A percentile compares a stretch with the other conserved stretches of the same genome.
These are phyloP conservation scores for Ligustrum vulgare DNA, from an alignment of 257 asterid species.

Conservation along the genomic window DNA sequence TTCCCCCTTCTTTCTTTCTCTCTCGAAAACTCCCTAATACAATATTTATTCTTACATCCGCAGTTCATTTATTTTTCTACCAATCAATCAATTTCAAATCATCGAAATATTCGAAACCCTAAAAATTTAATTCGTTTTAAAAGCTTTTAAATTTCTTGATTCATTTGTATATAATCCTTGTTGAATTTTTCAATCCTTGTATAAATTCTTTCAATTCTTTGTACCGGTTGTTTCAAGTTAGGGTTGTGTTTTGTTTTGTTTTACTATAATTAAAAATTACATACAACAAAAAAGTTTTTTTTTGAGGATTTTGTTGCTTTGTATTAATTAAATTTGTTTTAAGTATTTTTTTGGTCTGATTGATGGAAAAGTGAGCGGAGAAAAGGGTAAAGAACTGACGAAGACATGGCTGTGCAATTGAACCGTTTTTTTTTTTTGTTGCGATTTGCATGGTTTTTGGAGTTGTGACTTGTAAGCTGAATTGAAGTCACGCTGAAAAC, in stretches of 20 bases:
- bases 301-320: not conserved
- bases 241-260: constrained; percentile 5
- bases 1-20: constrained; percentile 4
- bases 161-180: not conserved
- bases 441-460: not conserved
- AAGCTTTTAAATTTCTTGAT: not conserved
- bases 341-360: not conserved
- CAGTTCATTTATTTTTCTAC: not conserved
- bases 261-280: not conserved
- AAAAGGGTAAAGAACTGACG: not conserved
- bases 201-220: not conserved
- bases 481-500: not conserved
- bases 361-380: not conserved
- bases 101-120: constrained; percentile 5
- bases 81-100: not conserved
- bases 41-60: not conserved
- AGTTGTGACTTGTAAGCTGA: not conserved
- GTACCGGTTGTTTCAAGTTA: constrained; percentile 9
- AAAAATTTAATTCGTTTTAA: not conserved
- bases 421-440: not conserved
- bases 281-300: not conserved
- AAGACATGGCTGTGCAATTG: not conserved
- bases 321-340: not conserved
- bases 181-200: not conserved
- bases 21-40: constrained; percentile 9